Percentiles rank a stretch among this genome's conserved stretches.
Conservation (phyloP, 306 rosid genomes). For the Datisca glomerata region DNA sequence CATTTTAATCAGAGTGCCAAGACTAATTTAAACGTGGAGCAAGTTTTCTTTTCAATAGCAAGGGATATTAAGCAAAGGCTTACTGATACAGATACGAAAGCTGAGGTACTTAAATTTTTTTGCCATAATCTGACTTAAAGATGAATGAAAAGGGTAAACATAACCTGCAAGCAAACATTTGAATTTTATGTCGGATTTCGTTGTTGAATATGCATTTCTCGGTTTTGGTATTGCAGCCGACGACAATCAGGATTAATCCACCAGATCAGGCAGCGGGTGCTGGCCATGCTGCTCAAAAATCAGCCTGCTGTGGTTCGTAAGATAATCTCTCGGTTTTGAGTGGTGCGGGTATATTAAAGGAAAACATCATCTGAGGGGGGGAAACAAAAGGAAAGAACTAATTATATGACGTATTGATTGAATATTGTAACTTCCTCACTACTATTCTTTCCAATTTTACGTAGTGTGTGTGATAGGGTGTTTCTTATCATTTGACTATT, state of each 20-base stretch:
- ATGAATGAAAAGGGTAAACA: not conserved
- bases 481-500: not conserved
- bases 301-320: slow-evolving; percentile 68
- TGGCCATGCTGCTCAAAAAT: slow-evolving; percentile 46
- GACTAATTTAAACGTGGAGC: slow-evolving; percentile 87
- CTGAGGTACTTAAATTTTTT: slow-evolving; percentile 42
- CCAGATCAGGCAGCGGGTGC: slow-evolving; percentile 41
- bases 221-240: slow-evolving; percentile 36
- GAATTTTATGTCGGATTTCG: not conserved
- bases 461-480: not conserved
- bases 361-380: not conserved
- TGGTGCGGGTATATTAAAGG: not conserved
- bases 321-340: slow-evolving; percentile 8
- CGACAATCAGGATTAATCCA: slow-evolving; percentile 57
- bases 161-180: not conserved
- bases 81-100: slow-evolving; percentile 50
- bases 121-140: not conserved
- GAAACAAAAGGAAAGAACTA: not conserved
- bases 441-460: not conserved
- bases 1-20: slow-evolving; percentile 70
- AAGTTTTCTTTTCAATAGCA: slow-evolving; percentile 86
- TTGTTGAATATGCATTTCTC: slow-evolving; percentile 1
- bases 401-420: not conserved
- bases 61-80: slow-evolving; percentile 88
- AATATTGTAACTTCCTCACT: not conserved